These are phyloP conservation scores for Aschersonia sp. DNA, from an alignment of 2,329 filamentous ascomycete genomes.

Conservation along the genomic window DNA sequence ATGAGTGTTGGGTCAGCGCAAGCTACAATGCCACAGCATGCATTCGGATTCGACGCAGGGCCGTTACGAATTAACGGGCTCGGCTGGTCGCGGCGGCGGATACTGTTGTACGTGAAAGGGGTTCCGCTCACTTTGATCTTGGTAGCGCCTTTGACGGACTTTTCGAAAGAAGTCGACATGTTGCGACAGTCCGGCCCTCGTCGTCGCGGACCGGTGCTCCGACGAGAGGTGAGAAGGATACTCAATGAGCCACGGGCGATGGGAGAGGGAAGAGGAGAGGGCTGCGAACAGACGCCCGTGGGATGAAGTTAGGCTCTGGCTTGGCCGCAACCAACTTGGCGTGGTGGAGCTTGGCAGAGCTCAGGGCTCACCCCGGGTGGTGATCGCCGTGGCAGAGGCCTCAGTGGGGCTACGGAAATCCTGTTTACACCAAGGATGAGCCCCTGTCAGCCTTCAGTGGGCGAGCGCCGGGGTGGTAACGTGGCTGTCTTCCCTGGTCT, in stretches of 20 bases:
- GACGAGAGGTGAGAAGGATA: background rate
- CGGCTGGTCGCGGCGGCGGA: background rate
- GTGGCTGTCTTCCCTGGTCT: no score
- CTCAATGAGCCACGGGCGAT: slow-evolving; percentile 1
- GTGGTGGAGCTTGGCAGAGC: background rate
- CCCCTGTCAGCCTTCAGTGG: no score
- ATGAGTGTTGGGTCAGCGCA: background rate
- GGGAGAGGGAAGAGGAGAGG: background rate
- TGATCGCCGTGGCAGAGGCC: background rate
- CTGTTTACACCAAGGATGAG: no score
- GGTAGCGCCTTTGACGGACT: slow-evolving; percentile 96
- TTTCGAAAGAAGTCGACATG: slow-evolving; percentile 90
- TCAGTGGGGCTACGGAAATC: no score
- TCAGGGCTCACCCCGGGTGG: background rate
- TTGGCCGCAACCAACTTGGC: background rate
- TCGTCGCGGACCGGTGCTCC: background rate
- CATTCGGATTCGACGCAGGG: background rate
- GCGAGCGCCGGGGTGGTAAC: no score
- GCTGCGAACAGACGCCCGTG: background rate
- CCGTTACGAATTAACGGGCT: background rate
- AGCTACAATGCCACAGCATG: background rate
- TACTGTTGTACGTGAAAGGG: background rate
- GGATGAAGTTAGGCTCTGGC: slow-evolving; percentile 2
- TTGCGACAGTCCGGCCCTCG: slow-evolving; percentile 7
- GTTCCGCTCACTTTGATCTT: slow-evolving; percentile 67